Evolutionary conservation across 1,139 yeast species (phyloP), one percentile per base, ranked within the genome.

Genomic region (Kurtzmaniella quercitrusa): DNA sequence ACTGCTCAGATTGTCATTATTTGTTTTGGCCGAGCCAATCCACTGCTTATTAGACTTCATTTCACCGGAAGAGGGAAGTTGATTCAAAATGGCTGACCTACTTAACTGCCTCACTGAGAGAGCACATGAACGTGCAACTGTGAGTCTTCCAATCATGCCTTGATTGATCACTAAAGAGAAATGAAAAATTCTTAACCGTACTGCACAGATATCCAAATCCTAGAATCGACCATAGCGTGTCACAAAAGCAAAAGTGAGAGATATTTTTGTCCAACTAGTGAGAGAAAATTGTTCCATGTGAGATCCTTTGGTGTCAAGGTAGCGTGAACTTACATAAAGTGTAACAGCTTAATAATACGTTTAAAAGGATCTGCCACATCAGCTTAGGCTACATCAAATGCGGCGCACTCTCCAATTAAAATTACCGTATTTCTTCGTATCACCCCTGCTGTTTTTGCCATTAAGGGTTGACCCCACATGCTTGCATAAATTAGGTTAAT

Each of bases 31-130:
- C 18, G 42, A 19, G 9, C 39, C 20, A 8, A 39, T 40, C 45
- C 45, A 42, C 21, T 40, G 21, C 11, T 22, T 41, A 3, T 38
- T 21, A 5, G 39, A 28, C 18, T 40, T 42, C 45, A 42, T 42
- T 11, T 40, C 43, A 12, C 36, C 40, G 3, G 45, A 40, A 8
- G 45, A 42, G 20, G 45, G 45, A 22, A 42, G 45, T 19, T 35
- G 42, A 6, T 19, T 28, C 21, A 42, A 22, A 16, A 28, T 16
- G 2, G 30, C 22, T 11, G 42, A n/a, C 7, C 14, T 9, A n/a
- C 40, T 23, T 11, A 42, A 12, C 20, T 33, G 17, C 33, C 45
- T 38, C n/a, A 37, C 26, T 18, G 30, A 28, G 21, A n/a, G 15
- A 21, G n/a, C 36, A 20, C 30, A 11, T 17, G 15, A 33, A 12